phyloP scores from a whole-genome alignment of 129 eudicot genomes.

The Helianthus annuus region DNA sequence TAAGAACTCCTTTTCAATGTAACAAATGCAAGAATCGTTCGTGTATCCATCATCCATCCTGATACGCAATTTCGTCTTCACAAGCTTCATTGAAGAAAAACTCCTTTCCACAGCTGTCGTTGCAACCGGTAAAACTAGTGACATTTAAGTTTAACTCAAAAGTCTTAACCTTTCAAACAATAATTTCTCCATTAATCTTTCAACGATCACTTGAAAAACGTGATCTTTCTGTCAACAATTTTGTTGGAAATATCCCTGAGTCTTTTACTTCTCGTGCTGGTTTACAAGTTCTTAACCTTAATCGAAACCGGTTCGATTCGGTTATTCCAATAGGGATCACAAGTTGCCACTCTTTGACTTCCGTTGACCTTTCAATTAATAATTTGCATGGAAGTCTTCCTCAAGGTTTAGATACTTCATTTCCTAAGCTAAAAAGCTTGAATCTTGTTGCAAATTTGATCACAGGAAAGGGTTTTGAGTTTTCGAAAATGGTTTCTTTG shows the following conservation, averaged over 20 bases:
- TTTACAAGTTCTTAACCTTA: constrained; percentile 53
- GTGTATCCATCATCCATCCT: no score
- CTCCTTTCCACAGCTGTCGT: no score
- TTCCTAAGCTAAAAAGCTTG: constrained; percentile 61
- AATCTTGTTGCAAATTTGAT: constrained; percentile 61
- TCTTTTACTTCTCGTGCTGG: constrained; percentile 51
- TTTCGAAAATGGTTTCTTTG: constrained; percentile 51
- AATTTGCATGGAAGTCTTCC: constrained; percentile 64
- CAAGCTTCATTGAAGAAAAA: no score
- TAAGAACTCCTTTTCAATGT: no score
- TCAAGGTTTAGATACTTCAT: constrained; percentile 52
- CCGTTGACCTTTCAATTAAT: constrained; percentile 62
- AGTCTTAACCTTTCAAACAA: constrained; percentile 60
- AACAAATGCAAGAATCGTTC: no score
- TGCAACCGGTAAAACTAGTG: no score
- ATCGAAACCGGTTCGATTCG: constrained; percentile 51
- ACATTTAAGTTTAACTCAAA: constrained; percentile 57
- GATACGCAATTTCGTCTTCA: no score
- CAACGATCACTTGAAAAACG: constrained; percentile 59
- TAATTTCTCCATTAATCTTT: constrained; percentile 48
- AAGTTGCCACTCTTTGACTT: constrained; percentile 57
- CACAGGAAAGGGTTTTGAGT: constrained; percentile 60
- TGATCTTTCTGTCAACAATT: constrained; percentile 66
- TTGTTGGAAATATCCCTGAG: constrained; percentile 64
- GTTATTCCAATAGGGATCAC: constrained; percentile 56